These are phyloP conservation scores for Rutstroemia sp. DNA, from an alignment of 2,329 filamentous ascomycete genomes.

Conservation along the genomic window DNA sequence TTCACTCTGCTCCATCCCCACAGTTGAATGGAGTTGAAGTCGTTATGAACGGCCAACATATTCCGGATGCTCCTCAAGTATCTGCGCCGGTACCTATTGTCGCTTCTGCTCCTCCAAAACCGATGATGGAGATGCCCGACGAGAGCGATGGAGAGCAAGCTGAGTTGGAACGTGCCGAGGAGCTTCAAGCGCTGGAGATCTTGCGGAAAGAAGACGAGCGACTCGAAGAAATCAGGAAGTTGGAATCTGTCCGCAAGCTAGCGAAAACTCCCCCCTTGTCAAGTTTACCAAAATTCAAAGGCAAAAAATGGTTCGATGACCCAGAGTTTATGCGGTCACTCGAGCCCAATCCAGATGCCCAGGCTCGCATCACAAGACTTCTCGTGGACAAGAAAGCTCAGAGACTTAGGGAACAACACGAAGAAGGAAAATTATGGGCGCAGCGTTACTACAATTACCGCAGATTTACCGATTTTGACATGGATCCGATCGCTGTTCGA, in stretches of 20 bases:
- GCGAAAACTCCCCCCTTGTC: conserved; percentile 27
- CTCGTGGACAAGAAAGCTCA: conserved; percentile 12
- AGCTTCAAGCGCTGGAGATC: conserved; percentile 14
- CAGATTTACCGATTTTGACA: conserved; percentile 25
- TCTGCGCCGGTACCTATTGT: background rate
- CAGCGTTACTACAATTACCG: conserved; percentile 23
- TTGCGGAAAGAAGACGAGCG: background rate
- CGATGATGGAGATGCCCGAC: conserved; percentile 8
- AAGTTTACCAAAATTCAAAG: conserved; percentile 20
- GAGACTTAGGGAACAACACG: conserved; percentile 20
- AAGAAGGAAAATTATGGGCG: conserved; percentile 22
- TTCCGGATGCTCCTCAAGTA: background rate
- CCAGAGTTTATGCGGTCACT: conserved; percentile 20
- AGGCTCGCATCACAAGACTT: conserved; percentile 14
- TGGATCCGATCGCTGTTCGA: conserved; percentile 23
- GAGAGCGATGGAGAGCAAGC: conserved; percentile 19
- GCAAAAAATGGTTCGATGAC: conserved; percentile 21
- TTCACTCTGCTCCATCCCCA: background rate
- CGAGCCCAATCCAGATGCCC: conserved; percentile 14
- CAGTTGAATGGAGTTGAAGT: too few relatives aligned
- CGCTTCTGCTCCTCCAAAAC: conserved; percentile 2
- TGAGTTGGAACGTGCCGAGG: conserved; percentile 13
- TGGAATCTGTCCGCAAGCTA: conserved; percentile 19
- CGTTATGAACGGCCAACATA: background rate
- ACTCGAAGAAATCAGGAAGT: conserved; percentile 2